These are phyloP conservation scores for Trichosporon asahii DNA, from an alignment of 1,284 basidiomycete genomes.

Conservation along the genomic window DNA sequence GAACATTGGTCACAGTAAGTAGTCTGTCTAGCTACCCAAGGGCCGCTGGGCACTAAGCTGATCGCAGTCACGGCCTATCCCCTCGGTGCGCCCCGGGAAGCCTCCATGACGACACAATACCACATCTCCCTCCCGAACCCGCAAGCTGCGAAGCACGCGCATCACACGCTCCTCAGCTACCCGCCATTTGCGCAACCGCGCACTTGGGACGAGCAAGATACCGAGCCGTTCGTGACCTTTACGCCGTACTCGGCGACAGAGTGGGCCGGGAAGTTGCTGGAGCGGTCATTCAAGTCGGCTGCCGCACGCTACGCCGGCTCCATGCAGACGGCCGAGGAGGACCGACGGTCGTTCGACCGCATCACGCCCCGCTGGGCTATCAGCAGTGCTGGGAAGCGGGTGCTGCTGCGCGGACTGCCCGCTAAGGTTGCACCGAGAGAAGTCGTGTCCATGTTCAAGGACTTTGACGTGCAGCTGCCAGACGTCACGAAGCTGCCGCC, in stretches of 20 bases:
- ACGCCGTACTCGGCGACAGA: neutral
- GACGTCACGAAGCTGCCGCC: neutral
- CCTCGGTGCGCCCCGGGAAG: conserved; percentile 23
- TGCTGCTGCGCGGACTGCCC: conserved; percentile 20
- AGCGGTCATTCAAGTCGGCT: neutral
- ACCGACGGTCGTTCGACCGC: conserved; percentile 17
- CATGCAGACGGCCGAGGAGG: conserved; percentile 1
- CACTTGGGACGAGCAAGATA: neutral
- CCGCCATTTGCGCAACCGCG: conserved; percentile 20
- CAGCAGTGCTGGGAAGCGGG: conserved; percentile 8
- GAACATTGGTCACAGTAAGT: neutral
- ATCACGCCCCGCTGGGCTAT: neutral
- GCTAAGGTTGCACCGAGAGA: neutral
- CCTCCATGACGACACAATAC: conserved; percentile 24
- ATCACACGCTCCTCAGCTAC: conserved; percentile 18
- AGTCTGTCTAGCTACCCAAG: neutral
- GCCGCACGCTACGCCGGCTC: neutral
- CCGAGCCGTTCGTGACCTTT: conserved; percentile 6
- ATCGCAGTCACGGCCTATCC: conserved; percentile 26
- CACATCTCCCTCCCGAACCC: conserved; percentile 24
- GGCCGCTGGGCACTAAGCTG: neutral
- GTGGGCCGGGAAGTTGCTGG: conserved; percentile 9
- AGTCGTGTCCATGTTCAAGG: conserved; percentile 4
- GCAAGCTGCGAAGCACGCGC: conserved; percentile 13
- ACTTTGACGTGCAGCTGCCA: conserved; percentile 5